phyloP scores from a whole-genome alignment of 768 basidiomycete species.

The Trichaptum fuscoviolaceum region DNA sequence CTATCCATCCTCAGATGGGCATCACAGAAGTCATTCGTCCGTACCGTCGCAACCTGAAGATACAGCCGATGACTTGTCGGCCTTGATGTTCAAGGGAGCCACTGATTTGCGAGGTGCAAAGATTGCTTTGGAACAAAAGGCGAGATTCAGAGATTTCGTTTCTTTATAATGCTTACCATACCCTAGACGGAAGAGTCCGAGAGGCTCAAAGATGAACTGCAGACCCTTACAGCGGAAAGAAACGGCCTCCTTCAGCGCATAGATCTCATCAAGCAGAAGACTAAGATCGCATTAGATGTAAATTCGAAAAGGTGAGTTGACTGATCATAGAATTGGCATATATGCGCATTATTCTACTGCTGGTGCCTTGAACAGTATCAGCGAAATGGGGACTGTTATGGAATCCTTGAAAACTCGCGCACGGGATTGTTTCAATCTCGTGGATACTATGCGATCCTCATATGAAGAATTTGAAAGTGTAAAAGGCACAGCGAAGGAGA shows the following conservation, averaged over 20 bases:
- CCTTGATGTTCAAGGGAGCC: conserved; percentile 1
- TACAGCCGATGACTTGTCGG: background rate
- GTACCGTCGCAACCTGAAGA: background rate
- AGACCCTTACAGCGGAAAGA: background rate
- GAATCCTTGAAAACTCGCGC: background rate
- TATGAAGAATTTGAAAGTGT: background rate
- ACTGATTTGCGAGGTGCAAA: background rate
- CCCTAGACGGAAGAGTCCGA: background rate
- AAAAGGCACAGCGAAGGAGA: background rate
- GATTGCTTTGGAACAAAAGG: background rate
- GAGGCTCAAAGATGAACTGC: background rate
- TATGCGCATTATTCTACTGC: background rate
- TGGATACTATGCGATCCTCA: background rate
- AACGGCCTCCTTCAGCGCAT: background rate
- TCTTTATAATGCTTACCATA: background rate
- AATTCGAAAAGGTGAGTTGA: background rate
- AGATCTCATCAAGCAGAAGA: background rate
- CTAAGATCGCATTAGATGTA: background rate
- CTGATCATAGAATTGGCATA: background rate
- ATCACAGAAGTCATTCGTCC: background rate
- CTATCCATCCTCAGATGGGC: background rate
- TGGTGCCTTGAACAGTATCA: background rate
- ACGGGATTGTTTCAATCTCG: background rate
- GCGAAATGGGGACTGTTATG: background rate
- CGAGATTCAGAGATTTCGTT: background rate